Percentiles rank a stretch among this genome's conserved stretches.
phyloP scores from a whole-genome alignment of 108 stramenopile genomes.

The Bacterosira constricta region DNA sequence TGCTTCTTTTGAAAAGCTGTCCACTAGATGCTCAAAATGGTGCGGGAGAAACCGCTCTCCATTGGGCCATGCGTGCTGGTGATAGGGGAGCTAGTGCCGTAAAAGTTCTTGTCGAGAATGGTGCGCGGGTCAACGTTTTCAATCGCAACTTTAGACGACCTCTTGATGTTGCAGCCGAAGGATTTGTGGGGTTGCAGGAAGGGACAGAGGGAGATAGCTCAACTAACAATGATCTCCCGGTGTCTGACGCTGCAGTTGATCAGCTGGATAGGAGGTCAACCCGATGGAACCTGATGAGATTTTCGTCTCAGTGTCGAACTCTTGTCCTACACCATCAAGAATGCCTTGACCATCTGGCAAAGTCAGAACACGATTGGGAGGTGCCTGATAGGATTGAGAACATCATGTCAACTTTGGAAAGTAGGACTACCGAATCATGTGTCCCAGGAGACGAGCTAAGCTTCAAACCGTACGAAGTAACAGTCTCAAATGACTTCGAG shows the following conservation, averaged over 20 bases:
- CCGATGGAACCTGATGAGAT: slow-evolving; percentile 58
- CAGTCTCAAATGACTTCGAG: slow-evolving; percentile 85
- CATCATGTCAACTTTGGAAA: slow-evolving; percentile 69
- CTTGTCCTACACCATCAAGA: slow-evolving; percentile 91
- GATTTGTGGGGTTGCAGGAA: slow-evolving; percentile 51
- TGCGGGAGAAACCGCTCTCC: slow-evolving; percentile 81
- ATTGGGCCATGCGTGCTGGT: slow-evolving; percentile 88
- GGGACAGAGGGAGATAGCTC: background rate
- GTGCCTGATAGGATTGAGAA: slow-evolving; percentile 76
- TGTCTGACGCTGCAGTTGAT: background rate
- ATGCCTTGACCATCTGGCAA: slow-evolving; percentile 85
- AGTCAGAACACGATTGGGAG: slow-evolving; percentile 87
- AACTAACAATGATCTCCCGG: background rate
- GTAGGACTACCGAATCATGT: slow-evolving; percentile 28
- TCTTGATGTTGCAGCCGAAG: slow-evolving; percentile 85
- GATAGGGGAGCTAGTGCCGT: slow-evolving; percentile 53
- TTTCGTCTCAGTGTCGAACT: slow-evolving; percentile 72
- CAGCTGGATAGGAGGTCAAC: slow-evolving; percentile 52
- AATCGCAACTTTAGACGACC: slow-evolving; percentile 74
- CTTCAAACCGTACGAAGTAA: slow-evolving; percentile 70
- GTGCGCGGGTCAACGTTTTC: slow-evolving; percentile 66
- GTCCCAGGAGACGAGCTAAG: slow-evolving; percentile 38
- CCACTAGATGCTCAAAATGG: slow-evolving; percentile 79
- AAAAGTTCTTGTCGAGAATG: slow-evolving; percentile 69
- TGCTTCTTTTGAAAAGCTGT: slow-evolving; percentile 67